Evolutionary conservation across 441 rosid genomes (phyloP), one percentile per base, ranked within the genome.

Genomic region (Oxalis stricta): DNA sequence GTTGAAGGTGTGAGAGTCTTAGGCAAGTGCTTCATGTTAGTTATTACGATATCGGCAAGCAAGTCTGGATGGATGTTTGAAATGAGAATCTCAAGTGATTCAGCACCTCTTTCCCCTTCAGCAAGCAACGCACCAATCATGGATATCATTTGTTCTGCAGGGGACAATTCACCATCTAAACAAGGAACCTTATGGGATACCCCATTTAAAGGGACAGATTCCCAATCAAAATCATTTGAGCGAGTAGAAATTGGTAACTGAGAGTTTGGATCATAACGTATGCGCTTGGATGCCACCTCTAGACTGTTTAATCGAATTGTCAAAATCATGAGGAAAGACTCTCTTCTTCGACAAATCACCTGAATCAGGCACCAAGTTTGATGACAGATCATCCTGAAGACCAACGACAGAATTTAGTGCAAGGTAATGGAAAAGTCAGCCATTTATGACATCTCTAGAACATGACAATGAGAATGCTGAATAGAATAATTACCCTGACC

Each of bases 71-170:
- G 96, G 53, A 91, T 76, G 65, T 77, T 76, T 45, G 93, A 76
- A 66, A 93, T 71, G 42, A 93, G 96, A 68, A 93, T 64, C 64
- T 77, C 93, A 56, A 93, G 89, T 33, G 99, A 93, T 66, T 87
- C 91, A 38, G 96, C 96, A 17, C 99, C 99, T 60, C 95, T 77
- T 67, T 93, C 97, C 38, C 99, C 99, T 78, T 88, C 99, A 18
- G 96, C 99, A 56, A 93, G 99, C 71, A 93, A 70, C 52, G 95
- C 99, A 66, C 97, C 97, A 68, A 93, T 88, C 91, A 93, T 82
- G 33, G 94, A 80, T 57, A 88, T 79, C 97, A 93, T 88, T 71
- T 93, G 93, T 64, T 84, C 97, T 42, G 74, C 99, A 49, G 97
- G 96, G 41, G 84, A 72, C 75, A 72, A 62, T 68, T 80, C 84